These are phyloP conservation scores for Turnera subulata DNA, from an alignment of 345 rosid genomes.

Conservation along the genomic window DNA sequence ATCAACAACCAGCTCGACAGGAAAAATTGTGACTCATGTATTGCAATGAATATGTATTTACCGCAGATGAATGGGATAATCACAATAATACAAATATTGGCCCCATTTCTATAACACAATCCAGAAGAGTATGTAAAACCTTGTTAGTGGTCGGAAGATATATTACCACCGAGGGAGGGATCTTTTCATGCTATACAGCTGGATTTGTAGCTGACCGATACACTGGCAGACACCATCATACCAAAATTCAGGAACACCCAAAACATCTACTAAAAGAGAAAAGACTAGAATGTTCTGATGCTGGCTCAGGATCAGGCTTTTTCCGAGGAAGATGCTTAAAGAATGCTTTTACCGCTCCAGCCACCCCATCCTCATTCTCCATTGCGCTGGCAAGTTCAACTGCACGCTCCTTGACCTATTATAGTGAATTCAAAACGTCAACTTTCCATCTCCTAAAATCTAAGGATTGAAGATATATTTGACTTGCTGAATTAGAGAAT, in stretches of 20 bases:
- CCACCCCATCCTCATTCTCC: conserved; percentile 92
- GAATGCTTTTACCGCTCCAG: conserved; percentile 95
- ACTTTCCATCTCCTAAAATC: not conserved
- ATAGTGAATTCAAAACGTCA: not conserved
- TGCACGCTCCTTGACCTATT: conserved; percentile 77
- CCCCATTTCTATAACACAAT: not conserved
- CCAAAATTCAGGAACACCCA: conserved; percentile 54
- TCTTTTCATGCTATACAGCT: no score
- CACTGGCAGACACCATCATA: not conserved
- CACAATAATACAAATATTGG: conserved; percentile 5
- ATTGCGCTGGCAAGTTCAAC: conserved; percentile 84
- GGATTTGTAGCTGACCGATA: not conserved
- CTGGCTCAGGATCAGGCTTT: conserved; percentile 30
- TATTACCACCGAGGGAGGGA: conserved; percentile 2
- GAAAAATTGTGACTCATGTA: not conserved
- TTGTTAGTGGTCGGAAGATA: conserved; percentile 6
- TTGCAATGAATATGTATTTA: not conserved
- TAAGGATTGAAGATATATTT: no score
- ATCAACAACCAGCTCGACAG: not conserved
- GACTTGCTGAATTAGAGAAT: no score
- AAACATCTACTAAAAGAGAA: conserved; percentile 65
- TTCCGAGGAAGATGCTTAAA: conserved; percentile 66
- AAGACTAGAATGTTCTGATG: conserved; percentile 35
- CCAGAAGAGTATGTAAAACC: not conserved
- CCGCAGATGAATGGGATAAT: conserved; percentile 4